Conservation (phyloP, 1,139 yeast genomes). For the Nadsonia commutata region DNA sequence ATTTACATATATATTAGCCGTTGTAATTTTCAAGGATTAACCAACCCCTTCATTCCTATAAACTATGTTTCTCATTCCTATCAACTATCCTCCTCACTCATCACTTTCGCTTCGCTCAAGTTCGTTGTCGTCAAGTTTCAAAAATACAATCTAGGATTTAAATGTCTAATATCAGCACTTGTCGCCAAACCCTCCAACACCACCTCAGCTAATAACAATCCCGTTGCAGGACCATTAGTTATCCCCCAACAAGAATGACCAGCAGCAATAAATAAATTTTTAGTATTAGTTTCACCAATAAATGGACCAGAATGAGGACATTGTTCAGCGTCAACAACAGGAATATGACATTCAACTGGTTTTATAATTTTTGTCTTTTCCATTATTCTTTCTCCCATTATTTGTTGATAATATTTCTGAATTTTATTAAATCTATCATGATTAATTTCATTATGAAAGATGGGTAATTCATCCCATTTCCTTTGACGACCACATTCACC, state of each 20-base stretch:
- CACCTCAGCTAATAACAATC: slow-evolving; percentile 78
- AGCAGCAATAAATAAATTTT: slow-evolving; percentile 62
- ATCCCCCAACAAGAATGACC: slow-evolving; percentile 99
- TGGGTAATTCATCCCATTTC: slow-evolving; percentile 48
- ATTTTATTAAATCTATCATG: background rate
- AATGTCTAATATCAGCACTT: slow-evolving; percentile 64
- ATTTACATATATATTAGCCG: background rate
- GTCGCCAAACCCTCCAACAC: slow-evolving; percentile 66
- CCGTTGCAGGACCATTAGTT: slow-evolving; percentile 94
- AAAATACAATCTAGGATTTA: slow-evolving; percentile 76
- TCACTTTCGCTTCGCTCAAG: no score
- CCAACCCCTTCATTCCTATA: no score
- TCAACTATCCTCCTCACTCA: no score
- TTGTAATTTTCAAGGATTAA: background rate
- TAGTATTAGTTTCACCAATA: slow-evolving; percentile 83
- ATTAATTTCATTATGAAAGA: background rate
- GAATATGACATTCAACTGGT: slow-evolving; percentile 90
- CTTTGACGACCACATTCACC: slow-evolving; percentile 55
- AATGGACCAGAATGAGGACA: slow-evolving; percentile 68
- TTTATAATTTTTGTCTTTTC: slow-evolving; percentile 39
- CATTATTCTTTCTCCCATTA: background rate
- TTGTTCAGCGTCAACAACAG: slow-evolving; percentile 84
- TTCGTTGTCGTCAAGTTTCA: no score
- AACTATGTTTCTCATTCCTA: no score
- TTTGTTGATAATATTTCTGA: background rate